phyloP scores from a whole-genome alignment of 2,329 filamentous ascomycete genomes.

The Seiridium cupressi region DNA sequence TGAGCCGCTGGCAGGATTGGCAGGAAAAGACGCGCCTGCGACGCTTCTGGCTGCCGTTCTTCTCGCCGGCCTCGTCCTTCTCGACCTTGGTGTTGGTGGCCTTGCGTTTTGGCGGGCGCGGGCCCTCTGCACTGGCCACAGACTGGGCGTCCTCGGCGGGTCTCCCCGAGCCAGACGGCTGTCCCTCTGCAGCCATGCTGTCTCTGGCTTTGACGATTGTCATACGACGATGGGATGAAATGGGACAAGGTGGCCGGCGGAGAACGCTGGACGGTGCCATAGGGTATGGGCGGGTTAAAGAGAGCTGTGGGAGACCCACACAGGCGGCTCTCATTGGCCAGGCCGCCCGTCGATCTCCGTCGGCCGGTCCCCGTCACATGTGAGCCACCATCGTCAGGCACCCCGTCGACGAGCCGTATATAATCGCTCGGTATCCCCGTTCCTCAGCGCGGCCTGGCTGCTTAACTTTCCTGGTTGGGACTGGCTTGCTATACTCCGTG shows the following conservation, averaged over 20 bases:
- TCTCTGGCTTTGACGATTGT: neutral
- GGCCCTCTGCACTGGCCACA: neutral
- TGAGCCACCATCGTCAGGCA: neutral
- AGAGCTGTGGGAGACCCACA: neutral
- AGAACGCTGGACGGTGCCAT: conserved; percentile 2
- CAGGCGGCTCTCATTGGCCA: neutral
- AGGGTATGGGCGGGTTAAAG: neutral
- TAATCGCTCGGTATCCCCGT: neutral
- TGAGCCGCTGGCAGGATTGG: conserved; percentile 13
- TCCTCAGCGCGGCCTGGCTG: neutral
- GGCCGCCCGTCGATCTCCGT: neutral
- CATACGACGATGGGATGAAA: neutral
- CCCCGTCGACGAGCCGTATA: neutral
- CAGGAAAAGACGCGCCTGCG: conserved; percentile 13
- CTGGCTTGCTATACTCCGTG: neutral
- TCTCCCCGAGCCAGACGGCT: neutral
- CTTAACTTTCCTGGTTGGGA: neutral
- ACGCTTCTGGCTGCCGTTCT: conserved; percentile 6
- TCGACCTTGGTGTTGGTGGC: conserved; percentile 52
- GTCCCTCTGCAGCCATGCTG: neutral
- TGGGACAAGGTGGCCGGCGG: neutral
- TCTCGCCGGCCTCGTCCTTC: conserved; percentile 9
- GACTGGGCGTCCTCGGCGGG: neutral
- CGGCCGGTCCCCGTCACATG: neutral
- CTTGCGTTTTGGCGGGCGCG: conserved; percentile 7